A percentile compares a stretch with the other conserved stretches of the same genome.
Conservation (phyloP, 169 alveolate genomes). For the Eimeria maxima region DNA sequence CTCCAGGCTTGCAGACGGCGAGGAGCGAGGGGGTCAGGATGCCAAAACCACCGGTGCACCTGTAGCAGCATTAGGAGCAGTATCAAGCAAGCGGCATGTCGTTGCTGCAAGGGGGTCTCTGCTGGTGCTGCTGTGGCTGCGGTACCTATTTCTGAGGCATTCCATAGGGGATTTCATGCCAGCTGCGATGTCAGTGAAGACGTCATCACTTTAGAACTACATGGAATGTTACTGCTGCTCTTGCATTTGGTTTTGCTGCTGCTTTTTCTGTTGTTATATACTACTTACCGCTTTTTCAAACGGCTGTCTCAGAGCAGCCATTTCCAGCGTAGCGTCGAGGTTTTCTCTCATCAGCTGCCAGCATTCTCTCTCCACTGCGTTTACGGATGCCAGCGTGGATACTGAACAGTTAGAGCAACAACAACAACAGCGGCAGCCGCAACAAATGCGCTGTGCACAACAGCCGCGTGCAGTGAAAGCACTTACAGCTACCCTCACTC, state of each 20-base stretch:
- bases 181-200: background rate
- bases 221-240: background rate
- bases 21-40: constrained; percentile 84
- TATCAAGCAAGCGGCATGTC: background rate
- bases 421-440: constrained; percentile 36
- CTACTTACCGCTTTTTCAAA: constrained; percentile 77
- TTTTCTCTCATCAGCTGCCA: constrained; percentile 69
- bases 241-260: constrained; percentile 14
- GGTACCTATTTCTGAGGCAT: background rate
- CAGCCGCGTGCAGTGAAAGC: background rate
- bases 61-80: constrained; percentile 8
- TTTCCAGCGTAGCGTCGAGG: constrained; percentile 57
- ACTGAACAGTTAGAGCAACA: constrained; percentile 74
- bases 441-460: background rate
- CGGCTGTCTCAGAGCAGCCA: constrained; percentile 47
- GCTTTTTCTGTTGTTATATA: constrained; percentile 36
- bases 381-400: constrained; percentile 63
- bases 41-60: constrained; percentile 84
- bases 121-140: constrained; percentile 9
- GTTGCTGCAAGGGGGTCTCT: background rate
- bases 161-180: background rate
- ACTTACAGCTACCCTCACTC: background rate
- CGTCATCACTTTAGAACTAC: background rate
- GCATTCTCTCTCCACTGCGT: constrained; percentile 78
- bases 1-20: constrained; percentile 82